Evolutionary conservation across 352 stramenopile species (phyloP).

Genomic region (Lagenidium giganteum): DNA sequence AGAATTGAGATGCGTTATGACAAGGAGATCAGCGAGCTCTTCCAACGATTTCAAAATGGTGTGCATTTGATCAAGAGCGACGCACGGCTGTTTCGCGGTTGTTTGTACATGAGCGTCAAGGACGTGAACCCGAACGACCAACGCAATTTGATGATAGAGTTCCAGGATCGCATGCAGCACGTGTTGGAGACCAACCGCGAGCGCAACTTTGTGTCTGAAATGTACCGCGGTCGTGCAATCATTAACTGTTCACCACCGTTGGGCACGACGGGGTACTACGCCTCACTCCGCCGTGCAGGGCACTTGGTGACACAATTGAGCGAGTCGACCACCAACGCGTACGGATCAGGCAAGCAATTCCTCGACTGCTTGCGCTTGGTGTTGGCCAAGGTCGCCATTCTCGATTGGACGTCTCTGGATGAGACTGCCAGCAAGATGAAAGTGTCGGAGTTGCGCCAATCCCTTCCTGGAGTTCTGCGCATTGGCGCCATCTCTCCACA

Average conservation of each 20-base stretch:
- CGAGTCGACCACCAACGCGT: no score
- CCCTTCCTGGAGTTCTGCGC: slow-evolving; percentile 38
- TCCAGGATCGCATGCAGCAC: slow-evolving; percentile 38
- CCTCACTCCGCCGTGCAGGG: slow-evolving; percentile 37
- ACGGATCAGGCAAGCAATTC: slow-evolving; percentile 48
- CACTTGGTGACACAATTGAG: slow-evolving; percentile 34
- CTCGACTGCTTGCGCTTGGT: slow-evolving; percentile 66
- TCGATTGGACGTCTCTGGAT: slow-evolving; percentile 73
- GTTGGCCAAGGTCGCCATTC: slow-evolving; percentile 67
- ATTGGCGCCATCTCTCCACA: slow-evolving; percentile 31
- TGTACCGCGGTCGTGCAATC: slow-evolving; percentile 49
- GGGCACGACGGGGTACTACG: slow-evolving; percentile 59
- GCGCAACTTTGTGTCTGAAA: slow-evolving; percentile 54
- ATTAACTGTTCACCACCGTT: slow-evolving; percentile 73
- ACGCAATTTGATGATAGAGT: slow-evolving; percentile 39
- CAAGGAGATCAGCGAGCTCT: slow-evolving; percentile 69
- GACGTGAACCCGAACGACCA: slow-evolving; percentile 69
- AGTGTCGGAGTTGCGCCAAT: slow-evolving; percentile 38
- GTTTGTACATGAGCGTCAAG: slow-evolving; percentile 69
- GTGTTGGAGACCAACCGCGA: slow-evolving; percentile 43
- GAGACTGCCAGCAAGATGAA: slow-evolving; percentile 46
- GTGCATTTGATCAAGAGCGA: slow-evolving; percentile 57
- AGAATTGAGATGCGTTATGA: slow-evolving; percentile 75
- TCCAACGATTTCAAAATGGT: slow-evolving; percentile 64
- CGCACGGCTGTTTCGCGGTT: slow-evolving; percentile 48